Evolutionary conservation across 2,329 filamentous ascomycete species (phyloP).

Genomic region (Kalaharituber pfeilii): DNA sequence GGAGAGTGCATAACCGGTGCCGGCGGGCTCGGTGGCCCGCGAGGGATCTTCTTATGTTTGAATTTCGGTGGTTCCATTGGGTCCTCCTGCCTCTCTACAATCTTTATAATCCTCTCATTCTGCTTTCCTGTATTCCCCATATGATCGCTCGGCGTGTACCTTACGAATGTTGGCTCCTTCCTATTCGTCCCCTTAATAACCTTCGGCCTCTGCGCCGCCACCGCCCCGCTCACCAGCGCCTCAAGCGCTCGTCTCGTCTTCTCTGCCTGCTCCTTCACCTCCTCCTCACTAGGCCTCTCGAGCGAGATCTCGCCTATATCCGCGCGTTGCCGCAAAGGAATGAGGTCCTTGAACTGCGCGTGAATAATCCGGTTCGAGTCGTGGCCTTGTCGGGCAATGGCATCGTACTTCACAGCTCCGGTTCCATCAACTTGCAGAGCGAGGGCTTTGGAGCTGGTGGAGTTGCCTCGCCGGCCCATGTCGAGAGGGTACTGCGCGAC

Average conservation of each 20-base stretch:
- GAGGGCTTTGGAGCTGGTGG: conserved; percentile 58
- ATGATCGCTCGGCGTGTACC: conserved; percentile 89
- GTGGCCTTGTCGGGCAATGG: conserved; percentile 81
- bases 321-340: conserved; percentile 79
- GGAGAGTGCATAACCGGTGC: conserved; percentile 91
- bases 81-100: conserved; percentile 82
- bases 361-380: conserved; percentile 70
- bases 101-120: conserved; percentile 95
- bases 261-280: conserved; percentile 69
- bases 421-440: conserved; percentile 81
- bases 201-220: conserved; percentile 88
- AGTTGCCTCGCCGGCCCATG: conserved; percentile 64
- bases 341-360: conserved; percentile 90
- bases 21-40: conserved; percentile 78
- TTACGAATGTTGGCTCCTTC: conserved; percentile 79
- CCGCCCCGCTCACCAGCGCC: conserved; percentile 63
- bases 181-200: conserved; percentile 68
- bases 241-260: conserved; percentile 76
- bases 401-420: conserved; percentile 91
- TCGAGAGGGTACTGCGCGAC: conserved; percentile 91
- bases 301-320: conserved; percentile 84
- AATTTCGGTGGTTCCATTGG: conserved; percentile 97
- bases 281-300: conserved; percentile 65
- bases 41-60: conserved; percentile 95
- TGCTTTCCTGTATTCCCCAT: conserved; percentile 80